phyloP scores from a whole-genome alignment of 2,329 filamentous ascomycete species.

The Fusarium oligoseptatum region DNA sequence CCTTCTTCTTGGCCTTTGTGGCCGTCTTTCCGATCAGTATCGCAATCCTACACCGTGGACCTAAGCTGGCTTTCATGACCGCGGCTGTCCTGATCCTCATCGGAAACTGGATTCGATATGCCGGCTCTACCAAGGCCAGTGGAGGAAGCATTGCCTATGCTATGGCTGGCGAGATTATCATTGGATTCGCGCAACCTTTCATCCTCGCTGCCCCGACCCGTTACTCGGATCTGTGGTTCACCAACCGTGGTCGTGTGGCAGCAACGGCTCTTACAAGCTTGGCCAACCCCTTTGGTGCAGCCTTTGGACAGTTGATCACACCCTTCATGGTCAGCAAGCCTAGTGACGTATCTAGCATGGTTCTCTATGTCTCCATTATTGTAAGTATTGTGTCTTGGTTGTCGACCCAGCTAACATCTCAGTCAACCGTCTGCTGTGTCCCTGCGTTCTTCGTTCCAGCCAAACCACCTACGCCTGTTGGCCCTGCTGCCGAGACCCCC shows the following conservation, averaged over 20 bases:
- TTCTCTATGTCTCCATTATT: constrained; percentile 87
- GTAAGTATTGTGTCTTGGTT: constrained; percentile 59
- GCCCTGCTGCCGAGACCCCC: constrained; percentile 72
- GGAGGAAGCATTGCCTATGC: constrained; percentile 79
- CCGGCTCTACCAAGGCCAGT: constrained; percentile 68
- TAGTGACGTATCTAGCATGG: constrained; percentile 80
- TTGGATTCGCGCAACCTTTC: constrained; percentile 91
- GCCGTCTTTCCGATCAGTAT: constrained; percentile 79
- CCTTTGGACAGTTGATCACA: constrained; percentile 87
- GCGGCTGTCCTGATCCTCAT: constrained; percentile 80
- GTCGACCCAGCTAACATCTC: constrained; percentile 22
- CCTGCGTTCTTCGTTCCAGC: constrained; percentile 87
- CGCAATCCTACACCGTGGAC: constrained; percentile 82
- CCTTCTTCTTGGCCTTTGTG: constrained; percentile 88
- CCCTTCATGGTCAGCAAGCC: constrained; percentile 78
- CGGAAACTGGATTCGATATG: constrained; percentile 94
- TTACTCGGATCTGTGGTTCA: constrained; percentile 97
- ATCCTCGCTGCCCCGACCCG: constrained; percentile 89
- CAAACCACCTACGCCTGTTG: constrained; percentile 81
- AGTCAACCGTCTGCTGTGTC: constrained; percentile 66
- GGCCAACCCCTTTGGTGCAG: constrained; percentile 91
- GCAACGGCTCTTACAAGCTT: constrained; percentile 88
- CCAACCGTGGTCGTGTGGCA: constrained; percentile 82
- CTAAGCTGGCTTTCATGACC: constrained; percentile 80
- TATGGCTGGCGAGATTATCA: constrained; percentile 93